Base-by-base conservation (phyloP, 495 filamentous ascomycete genomes). In the Aspergillus saccharolyticus region DNA sequence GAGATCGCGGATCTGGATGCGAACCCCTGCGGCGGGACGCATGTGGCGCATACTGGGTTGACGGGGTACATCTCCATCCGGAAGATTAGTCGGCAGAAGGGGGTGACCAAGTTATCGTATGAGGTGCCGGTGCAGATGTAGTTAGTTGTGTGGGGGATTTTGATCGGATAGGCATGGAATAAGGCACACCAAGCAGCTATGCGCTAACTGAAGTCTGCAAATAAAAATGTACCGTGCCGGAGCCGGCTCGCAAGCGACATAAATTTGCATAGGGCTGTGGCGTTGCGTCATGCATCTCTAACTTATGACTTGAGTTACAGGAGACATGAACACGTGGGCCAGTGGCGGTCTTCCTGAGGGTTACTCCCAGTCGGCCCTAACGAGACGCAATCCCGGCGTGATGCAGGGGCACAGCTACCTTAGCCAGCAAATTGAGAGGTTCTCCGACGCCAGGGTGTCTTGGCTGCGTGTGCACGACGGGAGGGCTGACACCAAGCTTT, bases 1-100 rank as follows among this genome's bases (percentile, higher is more conserved):
- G 78, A 78, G 58, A 82, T 86, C 57, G 77, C 77, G 22, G 84
- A 82, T 12, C 70, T 80, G 17, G 83, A 83, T 69, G 74, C 72
- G 19, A 84, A 83, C 67, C 83, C 84, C 4, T 88, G 85, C 59
- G 84, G 85, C 4, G 83, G 84, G 0, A 88, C 85, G 44, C 84
- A 88, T 73, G 81, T 88, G 9, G 65, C 70, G 42, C 73, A 68
- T 33, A 83, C 80, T 49, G 66, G 73, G 20, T 52, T 70, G 54
- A 79, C 78, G 45, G 83, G 84, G 14, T 69, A 76, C 62, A 78
- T 80, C 45, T 75, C 68, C 39, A 81, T 88, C 33, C 80, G 77
- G 70, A 86, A 85, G 71, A 80, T 87, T 33, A 77, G 73, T 56
- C 74, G 84, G 67, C 64, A 73, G 14, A 85, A 85, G 71, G 85